These are phyloP conservation scores for Pholiota microspora DNA, from an alignment of 768 basidiomycete species.

Conservation along the genomic window DNA sequence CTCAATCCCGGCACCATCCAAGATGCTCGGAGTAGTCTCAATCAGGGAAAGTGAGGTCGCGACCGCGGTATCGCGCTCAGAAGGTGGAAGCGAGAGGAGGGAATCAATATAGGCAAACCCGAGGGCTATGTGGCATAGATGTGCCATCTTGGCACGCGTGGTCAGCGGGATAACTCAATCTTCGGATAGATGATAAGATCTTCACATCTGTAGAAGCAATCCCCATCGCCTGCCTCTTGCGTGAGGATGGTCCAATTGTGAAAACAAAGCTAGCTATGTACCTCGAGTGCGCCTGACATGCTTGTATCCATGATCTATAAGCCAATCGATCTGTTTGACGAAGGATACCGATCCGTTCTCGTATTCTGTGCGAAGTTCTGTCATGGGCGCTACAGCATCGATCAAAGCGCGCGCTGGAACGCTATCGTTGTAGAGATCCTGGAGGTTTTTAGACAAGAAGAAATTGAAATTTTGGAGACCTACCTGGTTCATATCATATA, in stretches of 20 bases:
- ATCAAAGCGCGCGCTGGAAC: conserved; percentile 50
- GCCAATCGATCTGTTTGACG: conserved; percentile 71
- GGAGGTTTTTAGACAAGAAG: conserved; percentile 20
- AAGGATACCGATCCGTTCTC: conserved; percentile 57
- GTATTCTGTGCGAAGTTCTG: conserved; percentile 63
- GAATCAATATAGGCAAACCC: conserved; percentile 79
- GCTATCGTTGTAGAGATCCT: conserved; percentile 36
- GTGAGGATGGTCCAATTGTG: background rate
- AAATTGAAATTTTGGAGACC: background rate
- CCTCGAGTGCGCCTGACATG: conserved; percentile 73
- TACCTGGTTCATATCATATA: conserved; percentile 26
- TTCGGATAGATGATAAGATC: conserved; percentile 1
- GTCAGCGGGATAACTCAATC: background rate
- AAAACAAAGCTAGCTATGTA: conserved; percentile 20
- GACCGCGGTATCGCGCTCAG: conserved; percentile 45
- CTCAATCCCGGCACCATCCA: conserved; percentile 64
- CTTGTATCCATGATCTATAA: conserved; percentile 61
- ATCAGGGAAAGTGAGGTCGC: conserved; percentile 51
- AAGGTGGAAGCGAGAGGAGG: conserved; percentile 51
- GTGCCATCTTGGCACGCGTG: background rate
- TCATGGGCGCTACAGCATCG: conserved; percentile 49
- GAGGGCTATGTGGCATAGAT: conserved; percentile 48
- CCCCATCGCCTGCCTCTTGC: conserved; percentile 67
- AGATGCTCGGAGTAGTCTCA: conserved; percentile 42
- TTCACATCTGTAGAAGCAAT: conserved; percentile 90